Conservation (phyloP, 345 rosid genomes). For the Noccaea bulbosa region DNA sequence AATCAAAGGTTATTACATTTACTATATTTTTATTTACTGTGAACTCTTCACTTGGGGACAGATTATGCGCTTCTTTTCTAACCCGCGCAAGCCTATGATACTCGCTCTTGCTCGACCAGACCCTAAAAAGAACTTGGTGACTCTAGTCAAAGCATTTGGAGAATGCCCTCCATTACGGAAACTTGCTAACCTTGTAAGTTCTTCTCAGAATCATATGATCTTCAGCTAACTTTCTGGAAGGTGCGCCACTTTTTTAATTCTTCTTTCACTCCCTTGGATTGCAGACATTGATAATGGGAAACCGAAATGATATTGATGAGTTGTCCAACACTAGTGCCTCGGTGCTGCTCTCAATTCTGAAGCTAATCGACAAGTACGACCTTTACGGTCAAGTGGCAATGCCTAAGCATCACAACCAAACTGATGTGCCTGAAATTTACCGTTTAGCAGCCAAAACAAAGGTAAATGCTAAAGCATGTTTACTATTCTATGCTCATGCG, state of each 20-base stretch:
- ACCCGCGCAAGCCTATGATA: conserved; percentile 81
- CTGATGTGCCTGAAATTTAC: conserved; percentile 79
- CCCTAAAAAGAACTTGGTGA: conserved; percentile 81
- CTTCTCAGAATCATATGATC: neutral
- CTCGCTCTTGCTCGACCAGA: conserved; percentile 90
- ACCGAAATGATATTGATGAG: conserved; percentile 76
- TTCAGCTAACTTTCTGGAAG: conserved; percentile 3
- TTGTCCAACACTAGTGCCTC: conserved; percentile 68
- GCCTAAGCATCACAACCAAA: conserved; percentile 85
- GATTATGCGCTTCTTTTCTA: conserved; percentile 85
- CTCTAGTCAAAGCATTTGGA: conserved; percentile 87
- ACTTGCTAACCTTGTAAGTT: conserved; percentile 78
- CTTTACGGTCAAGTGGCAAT: conserved; percentile 82
- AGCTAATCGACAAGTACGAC: conserved; percentile 77
- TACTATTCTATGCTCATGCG: neutral
- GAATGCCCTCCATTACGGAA: conserved; percentile 74
- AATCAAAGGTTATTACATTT: neutral
- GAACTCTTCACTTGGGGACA: conserved; percentile 42
- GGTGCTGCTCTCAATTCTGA: conserved; percentile 71
- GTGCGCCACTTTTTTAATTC: neutral
- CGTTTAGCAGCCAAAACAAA: conserved; percentile 78
- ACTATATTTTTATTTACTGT: conserved; percentile 2
- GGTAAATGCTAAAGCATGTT: conserved; percentile 45
- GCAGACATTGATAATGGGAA: conserved; percentile 85
- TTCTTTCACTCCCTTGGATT: conserved; percentile 9